These are phyloP conservation scores for Quambalaria eucalypti DNA, from an alignment of 1,284 basidiomycete species.

Conservation along the genomic window DNA sequence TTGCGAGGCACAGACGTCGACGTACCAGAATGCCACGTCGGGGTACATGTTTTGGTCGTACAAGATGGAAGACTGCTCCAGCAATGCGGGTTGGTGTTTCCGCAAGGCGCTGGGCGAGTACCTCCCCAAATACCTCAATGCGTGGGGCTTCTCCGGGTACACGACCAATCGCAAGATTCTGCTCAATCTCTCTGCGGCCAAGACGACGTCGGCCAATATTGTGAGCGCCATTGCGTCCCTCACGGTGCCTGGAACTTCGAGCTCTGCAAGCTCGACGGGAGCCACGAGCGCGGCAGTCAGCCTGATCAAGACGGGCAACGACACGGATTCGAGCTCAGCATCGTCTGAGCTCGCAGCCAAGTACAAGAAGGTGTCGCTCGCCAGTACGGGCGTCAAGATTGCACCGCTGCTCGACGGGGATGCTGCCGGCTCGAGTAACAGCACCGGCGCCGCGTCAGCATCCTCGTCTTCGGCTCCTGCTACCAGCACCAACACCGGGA, in stretches of 20 bases:
- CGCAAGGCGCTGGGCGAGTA: constrained; percentile 22
- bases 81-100: constrained; percentile 46
- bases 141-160: constrained; percentile 22
- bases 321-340: not conserved
- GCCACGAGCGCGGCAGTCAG: not conserved
- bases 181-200: not conserved
- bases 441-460: not conserved
- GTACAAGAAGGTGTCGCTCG: not conserved
- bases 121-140: constrained; percentile 26
- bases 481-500: too few species aligned
- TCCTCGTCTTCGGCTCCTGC: too few species aligned
- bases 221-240: constrained; percentile 4
- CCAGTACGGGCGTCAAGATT: not conserved
- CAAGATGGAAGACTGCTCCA: constrained; percentile 47
- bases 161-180: constrained; percentile 7
- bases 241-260: constrained; percentile 3
- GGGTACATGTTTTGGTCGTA: constrained; percentile 69
- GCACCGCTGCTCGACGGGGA: not conserved
- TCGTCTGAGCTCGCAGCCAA: too few species aligned
- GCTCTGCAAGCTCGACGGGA: constrained; percentile 1
- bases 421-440: not conserved
- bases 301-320: not conserved
- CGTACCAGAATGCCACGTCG: constrained; percentile 57
- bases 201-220: not conserved
- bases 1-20: constrained; percentile 58